Evolutionary conservation across 1,284 basidiomycete species (phyloP).

Genomic region (Marasmius sp.): DNA sequence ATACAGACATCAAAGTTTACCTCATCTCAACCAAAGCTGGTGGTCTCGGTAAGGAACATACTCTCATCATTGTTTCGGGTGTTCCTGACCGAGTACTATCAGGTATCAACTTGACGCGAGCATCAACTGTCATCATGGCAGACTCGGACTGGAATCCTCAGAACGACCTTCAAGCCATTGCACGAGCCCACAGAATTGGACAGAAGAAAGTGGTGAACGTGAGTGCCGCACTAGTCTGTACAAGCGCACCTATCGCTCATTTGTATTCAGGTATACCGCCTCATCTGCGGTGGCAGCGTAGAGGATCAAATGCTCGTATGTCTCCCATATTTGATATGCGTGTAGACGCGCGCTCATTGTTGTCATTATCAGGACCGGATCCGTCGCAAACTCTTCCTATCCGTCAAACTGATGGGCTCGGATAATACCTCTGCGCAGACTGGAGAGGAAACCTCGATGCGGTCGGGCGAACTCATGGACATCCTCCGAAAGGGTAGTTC

Average conservation of each 20-base stretch:
- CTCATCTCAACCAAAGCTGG: conserved; percentile 87
- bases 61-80: background rate
- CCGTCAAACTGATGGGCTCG: conserved; percentile 55
- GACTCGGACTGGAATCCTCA: conserved; percentile 79
- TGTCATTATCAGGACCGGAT: conserved; percentile 40
- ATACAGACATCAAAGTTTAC: conserved; percentile 74
- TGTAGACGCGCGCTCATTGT: background rate
- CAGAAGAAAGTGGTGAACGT: conserved; percentile 83
- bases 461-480: conserved; percentile 48
- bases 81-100: conserved; percentile 2
- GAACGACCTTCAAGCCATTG: conserved; percentile 88
- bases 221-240: background rate
- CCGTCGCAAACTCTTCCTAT: conserved; percentile 62
- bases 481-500: conserved; percentile 58
- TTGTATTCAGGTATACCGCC: conserved; percentile 47
- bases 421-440: conserved; percentile 22
- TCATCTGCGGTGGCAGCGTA: conserved; percentile 58
- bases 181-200: conserved; percentile 79
- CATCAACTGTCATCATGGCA: conserved; percentile 83
- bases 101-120: conserved; percentile 81
- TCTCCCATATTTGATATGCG: background rate
- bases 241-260: background rate
- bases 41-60: conserved; percentile 61
- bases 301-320: conserved; percentile 62
- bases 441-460: conserved; percentile 27